Evolutionary conservation across 2,329 filamentous ascomycete species (phyloP), one percentile per base, ranked within the genome.

Genomic region (Neobulgaria alba): DNA sequence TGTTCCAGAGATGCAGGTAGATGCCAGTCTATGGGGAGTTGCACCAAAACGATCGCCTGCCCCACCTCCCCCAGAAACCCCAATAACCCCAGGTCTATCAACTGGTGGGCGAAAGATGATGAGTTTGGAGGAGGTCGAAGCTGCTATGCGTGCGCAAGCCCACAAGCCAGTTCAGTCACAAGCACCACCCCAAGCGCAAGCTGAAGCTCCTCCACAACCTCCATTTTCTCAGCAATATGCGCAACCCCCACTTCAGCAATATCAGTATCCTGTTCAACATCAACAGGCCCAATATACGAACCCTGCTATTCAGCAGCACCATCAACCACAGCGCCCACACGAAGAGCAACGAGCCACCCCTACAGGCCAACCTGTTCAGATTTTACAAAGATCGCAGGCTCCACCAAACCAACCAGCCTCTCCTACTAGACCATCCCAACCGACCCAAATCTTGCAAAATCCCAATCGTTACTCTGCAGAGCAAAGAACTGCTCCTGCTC

Each of bases 61-160:
- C 63, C 54, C 50, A 36, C 39, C 47, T 33, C 51, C 59, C 19
- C 56, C 61, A 39, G 53, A 59, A 47, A 55, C 56, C 23, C 50
- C 61, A 23, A 53, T 60, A 37, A 12, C 7, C 7, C 7, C 12
- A 7, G 7, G 7, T 26, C 7, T 12, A 7, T 26, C 23, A 7
- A 7, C 23, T 26, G 54, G 60, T 49, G 55, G 72, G 31, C 79
- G 79, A 56, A 95, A 89, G 67, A 82, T 95, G 66, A 81, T 98
- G 83, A 96, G 87, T 56, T 63, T 98, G 57, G 92, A 96, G 61
- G 92, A 98, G 66, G 89, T 98, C 15, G 92, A 98, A 66, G 90
- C 90, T 39, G 81, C 87, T 49, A 89, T 98, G 82, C 78, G 85
- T 45, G 72, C 75, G 23, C 82, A 89, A 52, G 66, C 76, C 21